Conservation (phyloP, 257 asterid species). For the Datura wrightii region DNA sequence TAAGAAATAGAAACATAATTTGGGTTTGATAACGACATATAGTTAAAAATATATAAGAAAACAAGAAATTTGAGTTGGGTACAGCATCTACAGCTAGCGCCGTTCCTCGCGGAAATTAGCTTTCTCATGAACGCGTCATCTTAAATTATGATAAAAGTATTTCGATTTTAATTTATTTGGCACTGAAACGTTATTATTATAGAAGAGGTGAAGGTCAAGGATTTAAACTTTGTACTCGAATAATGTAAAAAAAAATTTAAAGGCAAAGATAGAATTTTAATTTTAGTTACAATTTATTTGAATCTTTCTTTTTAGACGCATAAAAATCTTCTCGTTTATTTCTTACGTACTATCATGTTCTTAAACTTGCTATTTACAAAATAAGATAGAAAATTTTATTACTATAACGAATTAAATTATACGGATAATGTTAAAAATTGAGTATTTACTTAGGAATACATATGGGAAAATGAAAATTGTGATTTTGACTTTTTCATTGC, state of each 20-base stretch:
- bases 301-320: too few relatives aligned
- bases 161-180: not conserved
- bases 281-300: too few relatives aligned
- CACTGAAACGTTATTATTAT: not conserved
- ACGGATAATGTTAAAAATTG: not conserved
- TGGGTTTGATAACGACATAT: not conserved
- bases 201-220: not conserved
- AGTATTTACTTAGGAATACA: not conserved
- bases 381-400: not conserved
- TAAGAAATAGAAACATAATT: not conserved
- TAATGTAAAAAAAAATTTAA: too few relatives aligned
- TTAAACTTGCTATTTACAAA: too few relatives aligned
- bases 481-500: not conserved
- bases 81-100: slow-evolving; percentile 18
- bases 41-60: not conserved
- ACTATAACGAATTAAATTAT: not conserved
- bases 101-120: slow-evolving; percentile 12
- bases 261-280: not conserved
- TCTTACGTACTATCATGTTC: too few relatives aligned
- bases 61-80: not conserved
- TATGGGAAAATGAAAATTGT: not conserved
- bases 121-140: not conserved
- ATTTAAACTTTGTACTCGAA: not conserved
- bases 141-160: not conserved
- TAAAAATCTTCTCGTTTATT: too few relatives aligned